Base-by-base conservation (phyloP, 129 eudicot species). In the Artemisia tridentata region DNA sequence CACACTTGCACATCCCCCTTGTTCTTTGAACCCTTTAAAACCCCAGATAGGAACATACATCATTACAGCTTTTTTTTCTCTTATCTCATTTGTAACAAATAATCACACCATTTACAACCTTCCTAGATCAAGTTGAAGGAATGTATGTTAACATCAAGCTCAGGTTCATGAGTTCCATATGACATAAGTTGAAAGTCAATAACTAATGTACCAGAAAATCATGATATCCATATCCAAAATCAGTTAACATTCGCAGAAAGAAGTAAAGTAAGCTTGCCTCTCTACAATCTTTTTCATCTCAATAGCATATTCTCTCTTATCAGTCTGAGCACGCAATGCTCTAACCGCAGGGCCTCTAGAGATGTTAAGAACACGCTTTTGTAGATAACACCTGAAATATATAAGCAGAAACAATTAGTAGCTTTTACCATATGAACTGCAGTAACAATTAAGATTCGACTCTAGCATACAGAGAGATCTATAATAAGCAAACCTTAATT, bases 311-410 rank as follows among this genome's bases (percentile, higher is more conserved):
- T 93, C 99, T 83, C 99, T 82, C 73, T 93, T 93, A 83, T 93
- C 99, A 18, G 99, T 93, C 83, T 93, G 99, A 50, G 99, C 99
- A 74, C 99, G 99, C 78, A 93, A 82, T 69, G 99, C 99, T 88
- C 97, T 83, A 63, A 93, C 99, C 84, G 99, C 99, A 75, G 99
- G 99, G 69, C 99, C 99, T 80, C 93, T 80, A 63, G 99, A 93
- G 71, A 76, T 51, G 80, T 93, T 93, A 17, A 93, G 86, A 71
- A 93, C 81, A 45, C 99, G 90, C 84, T 93, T 93, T 79, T 93
- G 99, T 73, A 93, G 83, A 82, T 93, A 93, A 79, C 99, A 93
- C 82, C 99, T 93, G 75, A 62, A 82, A 73, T n/a, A 72, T 23
- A 75, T 77, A 81, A 10, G 68, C n/a, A n/a, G n/a, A 46, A 18